Evolutionary conservation across 352 stramenopile species (phyloP), one percentile per base, ranked within the genome.

Genomic region (Pythium insidiosum): DNA sequence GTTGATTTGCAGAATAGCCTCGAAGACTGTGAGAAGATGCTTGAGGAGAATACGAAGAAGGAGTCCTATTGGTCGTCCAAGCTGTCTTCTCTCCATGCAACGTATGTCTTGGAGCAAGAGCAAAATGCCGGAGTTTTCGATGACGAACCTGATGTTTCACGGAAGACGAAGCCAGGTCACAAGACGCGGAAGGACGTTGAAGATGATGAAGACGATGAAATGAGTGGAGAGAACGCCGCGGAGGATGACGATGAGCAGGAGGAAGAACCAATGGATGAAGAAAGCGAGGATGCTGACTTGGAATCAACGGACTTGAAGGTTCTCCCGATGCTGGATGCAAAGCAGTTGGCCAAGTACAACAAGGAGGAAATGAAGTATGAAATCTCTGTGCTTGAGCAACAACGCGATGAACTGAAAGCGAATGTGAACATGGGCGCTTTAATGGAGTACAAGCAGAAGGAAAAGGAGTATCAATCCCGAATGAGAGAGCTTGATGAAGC

Each of bases 381-480:
- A 39, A 97, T 98, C 51, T 82, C 69, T 5, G 72, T 93, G 50
- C 65, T 98, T 15, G 86, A 97, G 50, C 83, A 95, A 43, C 88
- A 98, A 63, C 71, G 88, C 42, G 88, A 97, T 44, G 73, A 88
- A 45, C 66, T 98, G 35, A 95, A 95, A 53, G 94, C 93, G 30
- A 97, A 97, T 58, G 88, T 96, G 1, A 97, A 98, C 72, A 94
- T 98, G 79, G 63, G 74, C 18, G 88, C 92, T 0, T 58, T 98
- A 20, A 48, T 63, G 6, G 87, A 96, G 52, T 98, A 96, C 66
- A 86, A 88, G 38, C 64, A 95, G 50, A 99, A 99, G 61, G 90
- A 98, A 47, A 57, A 83, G 9, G 97, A 99, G 59, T 98, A 97
- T 69, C 73, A 96, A 7, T 62, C 67, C 10, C 92, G 94, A 28